These are phyloP conservation scores for Fusarium graminum DNA, from an alignment of 2,329 filamentous ascomycete species.

Conservation along the genomic window DNA sequence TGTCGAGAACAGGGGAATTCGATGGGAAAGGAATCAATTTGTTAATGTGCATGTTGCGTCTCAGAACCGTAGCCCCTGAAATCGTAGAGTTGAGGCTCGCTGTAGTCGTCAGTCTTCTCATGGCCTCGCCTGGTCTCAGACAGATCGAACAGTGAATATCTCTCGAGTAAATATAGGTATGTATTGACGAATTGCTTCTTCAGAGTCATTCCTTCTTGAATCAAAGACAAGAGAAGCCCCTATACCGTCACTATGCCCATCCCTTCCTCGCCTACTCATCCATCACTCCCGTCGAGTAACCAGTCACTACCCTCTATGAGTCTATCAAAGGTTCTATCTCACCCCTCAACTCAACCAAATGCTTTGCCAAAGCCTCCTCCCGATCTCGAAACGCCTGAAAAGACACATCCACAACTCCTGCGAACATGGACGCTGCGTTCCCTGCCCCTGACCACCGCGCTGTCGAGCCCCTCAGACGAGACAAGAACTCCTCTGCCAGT, in stretches of 20 bases:
- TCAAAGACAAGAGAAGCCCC: slow-evolving; percentile 8
- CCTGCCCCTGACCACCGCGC: slow-evolving; percentile 46
- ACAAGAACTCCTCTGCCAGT: slow-evolving; percentile 58
- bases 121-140: neutral
- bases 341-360: slow-evolving; percentile 52
- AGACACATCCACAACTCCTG: slow-evolving; percentile 51
- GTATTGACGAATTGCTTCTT: slow-evolving; percentile 36
- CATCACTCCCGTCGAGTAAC: neutral
- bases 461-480: slow-evolving; percentile 53
- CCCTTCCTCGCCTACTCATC: neutral
- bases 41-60: slow-evolving; percentile 15
- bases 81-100: neutral
- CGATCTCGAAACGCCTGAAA: slow-evolving; percentile 51
- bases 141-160: neutral
- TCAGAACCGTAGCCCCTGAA: slow-evolving; percentile 15
- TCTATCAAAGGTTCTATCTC: slow-evolving; percentile 54
- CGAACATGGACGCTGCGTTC: slow-evolving; percentile 50
- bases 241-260: slow-evolving; percentile 19
- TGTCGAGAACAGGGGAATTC: neutral
- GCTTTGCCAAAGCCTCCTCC: slow-evolving; percentile 53
- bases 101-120: neutral
- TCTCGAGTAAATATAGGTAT: slow-evolving; percentile 20
- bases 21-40: neutral
- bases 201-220: slow-evolving; percentile 8
- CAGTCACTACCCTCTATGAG: slow-evolving; percentile 21